Evolutionary conservation across 1,139 yeast species (phyloP), one percentile per base, ranked within the genome.

Genomic region (Suhomyces maxii): DNA sequence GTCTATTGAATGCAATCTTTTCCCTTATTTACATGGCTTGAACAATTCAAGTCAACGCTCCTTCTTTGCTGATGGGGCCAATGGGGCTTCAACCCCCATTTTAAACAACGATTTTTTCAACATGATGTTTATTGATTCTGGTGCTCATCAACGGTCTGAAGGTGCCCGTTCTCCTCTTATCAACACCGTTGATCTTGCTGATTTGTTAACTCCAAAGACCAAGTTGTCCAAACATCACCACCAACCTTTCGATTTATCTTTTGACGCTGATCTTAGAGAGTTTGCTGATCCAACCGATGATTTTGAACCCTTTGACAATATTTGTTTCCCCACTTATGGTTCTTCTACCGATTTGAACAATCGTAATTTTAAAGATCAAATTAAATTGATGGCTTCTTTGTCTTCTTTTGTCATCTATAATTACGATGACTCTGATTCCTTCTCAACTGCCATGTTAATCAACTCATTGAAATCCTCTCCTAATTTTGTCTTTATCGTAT

Each of bases 11-110:
- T 14, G 13, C 23, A 26, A n/a, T 8, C 51, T 69, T 51, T 71
- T 72, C 45, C 77, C 77, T 0, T 71, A 67, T 47, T 58, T 71
- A 38, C 76, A 71, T 55, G 76, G 75, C 0, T 53, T 71, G 36
- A 54, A 57, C 45, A 60, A 57, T 39, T 40, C 55, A 9, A 55
- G 57, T 40, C 76, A 69, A 50, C 59, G 71, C 31, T 60, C 61
- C 1, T 71, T 58, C 50, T 64, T 61, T 45, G 40, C 32, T 10
- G 32, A 42, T 13, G 43, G 34, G 5, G 30, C 34, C n/a, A n/a
- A n/a, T 8, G 33, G 32, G 8, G 26, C 32, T 11, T 26, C 37
- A 10, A 14, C 38, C 18, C 49, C 49, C 8, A 13, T 26, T 8
- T 32, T 40, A 14, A 33, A 28, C 12, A 34, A 37, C 34, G 40